Base-by-base conservation (phyloP, 2,329 filamentous ascomycete genomes). In the Fusarium algeriense region DNA sequence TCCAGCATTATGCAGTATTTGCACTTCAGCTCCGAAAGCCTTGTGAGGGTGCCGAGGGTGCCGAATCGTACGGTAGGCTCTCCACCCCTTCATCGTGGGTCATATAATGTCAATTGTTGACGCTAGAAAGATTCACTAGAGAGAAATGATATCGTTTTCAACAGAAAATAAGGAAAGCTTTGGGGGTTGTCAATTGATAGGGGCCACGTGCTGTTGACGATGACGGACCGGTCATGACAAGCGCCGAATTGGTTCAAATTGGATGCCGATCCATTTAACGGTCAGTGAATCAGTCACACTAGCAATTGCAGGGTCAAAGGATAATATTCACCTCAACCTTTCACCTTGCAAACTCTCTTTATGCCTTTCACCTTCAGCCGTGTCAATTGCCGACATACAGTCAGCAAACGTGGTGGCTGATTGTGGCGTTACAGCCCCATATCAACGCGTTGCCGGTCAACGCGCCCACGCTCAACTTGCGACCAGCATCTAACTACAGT, bases 391-490 rank as follows among this genome's bases (percentile, higher is more conserved):
- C 20, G 48, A 52, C 37, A 52, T 13, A 44, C 26, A 60, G 61
- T 65, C 63, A 66, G 45, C 61, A 66, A 34, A 38, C n/a, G 34
- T 17, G 23, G 67, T 70, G 68, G 68, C 68, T 70, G 53, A 64
- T 34, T 68, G 67, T 70, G 67, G 67, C 70, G 63, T 32, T n/a
- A 48, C 60, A 56, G 56, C 57, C 54, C 66, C 60, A 59, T 68
- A 73, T 70, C 54, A 71, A 68, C 70, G 70, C 70, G 70, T 68
- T 66, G 63, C 59, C 28, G 52, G 66, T 34, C 70, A 65, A 71
- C 70, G 70, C 70, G 70, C 54, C 62, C 45, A 49, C 53, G 65
- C 40, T 57, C 70, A 73, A 72, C 70, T 73, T 73, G 70, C 70
- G 70, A 71, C 70, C 66, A 46, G 49, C 70, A 73, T 53, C 67